phyloP scores from a whole-genome alignment of 345 rosid species.

The Camelina laxa region DNA sequence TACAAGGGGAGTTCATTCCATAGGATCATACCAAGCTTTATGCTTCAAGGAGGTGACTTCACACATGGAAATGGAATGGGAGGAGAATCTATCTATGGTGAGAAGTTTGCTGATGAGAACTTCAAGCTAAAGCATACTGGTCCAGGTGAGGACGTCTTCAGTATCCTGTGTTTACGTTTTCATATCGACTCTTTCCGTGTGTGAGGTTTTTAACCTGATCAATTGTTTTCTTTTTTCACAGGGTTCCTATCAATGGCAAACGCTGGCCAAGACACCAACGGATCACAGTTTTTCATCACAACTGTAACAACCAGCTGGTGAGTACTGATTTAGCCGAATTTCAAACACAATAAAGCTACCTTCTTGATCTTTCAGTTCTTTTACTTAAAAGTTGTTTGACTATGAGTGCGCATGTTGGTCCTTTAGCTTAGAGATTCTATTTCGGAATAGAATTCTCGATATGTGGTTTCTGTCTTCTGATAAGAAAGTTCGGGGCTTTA shows the following conservation, averaged over 20 bases:
- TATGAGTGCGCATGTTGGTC: neutral
- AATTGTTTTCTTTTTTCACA: conserved; percentile 31
- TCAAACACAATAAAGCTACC: conserved; percentile 1
- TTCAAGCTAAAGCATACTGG: conserved; percentile 96
- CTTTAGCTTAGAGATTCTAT: neutral
- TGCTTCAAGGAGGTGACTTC: conserved; percentile 94
- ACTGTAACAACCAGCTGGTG: conserved; percentile 96
- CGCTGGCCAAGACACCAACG: conserved; percentile 85
- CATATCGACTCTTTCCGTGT: neutral
- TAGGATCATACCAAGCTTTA: conserved; percentile 92
- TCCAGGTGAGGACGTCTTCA: conserved; percentile 57
- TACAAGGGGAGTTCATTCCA: conserved; percentile 84
- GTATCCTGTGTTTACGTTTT: neutral
- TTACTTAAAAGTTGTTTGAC: neutral
- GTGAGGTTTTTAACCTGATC: conserved; percentile 2
- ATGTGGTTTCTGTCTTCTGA: conserved; percentile 4
- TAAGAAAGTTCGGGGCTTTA: neutral
- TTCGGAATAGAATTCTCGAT: neutral
- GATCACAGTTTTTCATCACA: conserved; percentile 98
- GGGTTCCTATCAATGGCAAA: conserved; percentile 95
- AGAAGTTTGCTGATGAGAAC: conserved; percentile 92
- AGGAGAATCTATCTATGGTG: conserved; percentile 95
- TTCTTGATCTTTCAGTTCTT: neutral
- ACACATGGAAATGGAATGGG: conserved; percentile 94
- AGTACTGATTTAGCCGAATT: conserved; percentile 16